Base-by-base conservation (phyloP, 495 filamentous ascomycete genomes). In the Amorphotheca resinae region DNA sequence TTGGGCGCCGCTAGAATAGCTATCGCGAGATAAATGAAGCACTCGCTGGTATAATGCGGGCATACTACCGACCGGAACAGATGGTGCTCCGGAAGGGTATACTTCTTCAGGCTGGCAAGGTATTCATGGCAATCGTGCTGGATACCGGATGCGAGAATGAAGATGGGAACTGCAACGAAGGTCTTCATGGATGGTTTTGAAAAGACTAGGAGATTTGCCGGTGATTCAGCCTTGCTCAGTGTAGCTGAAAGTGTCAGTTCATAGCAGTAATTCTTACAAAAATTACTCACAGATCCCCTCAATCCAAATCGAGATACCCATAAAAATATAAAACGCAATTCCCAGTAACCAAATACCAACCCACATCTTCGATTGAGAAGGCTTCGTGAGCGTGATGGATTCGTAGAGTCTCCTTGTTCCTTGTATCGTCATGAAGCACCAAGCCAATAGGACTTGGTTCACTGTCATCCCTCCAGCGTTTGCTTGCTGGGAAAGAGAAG, bases 11-110 rank as follows among this genome's bases (percentile, higher is more conserved):
- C 79, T 11, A 83, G 53, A 17, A 93, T 53, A 1, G 85, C 73
- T 46, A 96, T 59, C n/a, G 79, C 74, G 21, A 87, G 49, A 54
- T 96, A 95, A 44, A 95, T 76, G 2, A 83, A 37, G 53, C 85
- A 87, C 58, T 96, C 93, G 35, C 80, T 81, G 0, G 79, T 80
- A 59, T 95, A 98, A 63, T 96, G 91, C n/a, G 93, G 87, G 47
- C 79, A 93, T 8, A 94, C 63, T 14, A 89, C 50, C 22, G 55
- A 62, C 28, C 64, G 64, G 55, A 96, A 98, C 30, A 81, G 53
- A 3, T 79, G 79, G 9, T 59, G 49, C 0, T 59, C 48, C 2
- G 91, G 91, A 2, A 96, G 63, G 14, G 79, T 82, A 57, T 96
- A 96, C 49, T 85, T 91, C 54, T 80, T 76, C 30, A 96, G 65